phyloP scores from a whole-genome alignment of 768 basidiomycete species.

The Lactarius sp. region DNA sequence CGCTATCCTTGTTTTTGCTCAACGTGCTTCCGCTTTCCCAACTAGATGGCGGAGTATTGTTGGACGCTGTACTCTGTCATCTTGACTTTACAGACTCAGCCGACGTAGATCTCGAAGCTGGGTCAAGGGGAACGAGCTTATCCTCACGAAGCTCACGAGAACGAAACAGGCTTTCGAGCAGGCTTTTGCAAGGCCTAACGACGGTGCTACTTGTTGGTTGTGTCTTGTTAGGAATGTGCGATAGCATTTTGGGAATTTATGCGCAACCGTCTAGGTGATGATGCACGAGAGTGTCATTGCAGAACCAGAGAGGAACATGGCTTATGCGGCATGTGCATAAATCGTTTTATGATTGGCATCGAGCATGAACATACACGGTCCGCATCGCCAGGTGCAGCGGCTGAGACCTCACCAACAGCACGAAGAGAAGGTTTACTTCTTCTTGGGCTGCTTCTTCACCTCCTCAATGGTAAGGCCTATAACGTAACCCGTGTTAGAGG shows the following conservation, averaged over 20 bases:
- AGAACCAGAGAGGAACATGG: neutral
- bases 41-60: slow-evolving; percentile 66
- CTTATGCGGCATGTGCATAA: slow-evolving; percentile 17
- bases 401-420: neutral
- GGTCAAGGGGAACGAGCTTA: neutral
- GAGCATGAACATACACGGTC: slow-evolving; percentile 13
- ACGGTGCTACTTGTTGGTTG: slow-evolving; percentile 13
- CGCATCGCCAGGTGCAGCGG: neutral
- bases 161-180: slow-evolving; percentile 15
- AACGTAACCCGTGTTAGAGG: neutral
- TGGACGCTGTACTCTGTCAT: slow-evolving; percentile 34
- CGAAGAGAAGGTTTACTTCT: slow-evolving; percentile 47
- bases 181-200: slow-evolving; percentile 1
- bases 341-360: slow-evolving; percentile 7
- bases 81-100: neutral
- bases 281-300: neutral
- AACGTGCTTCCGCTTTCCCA: slow-evolving; percentile 71
- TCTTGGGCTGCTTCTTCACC: slow-evolving; percentile 60
- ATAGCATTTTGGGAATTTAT: slow-evolving; percentile 11
- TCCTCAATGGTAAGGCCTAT: slow-evolving; percentile 72
- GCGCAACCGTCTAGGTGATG: slow-evolving; percentile 5
- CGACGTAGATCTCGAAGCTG: slow-evolving; percentile 16
- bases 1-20: slow-evolving; percentile 76
- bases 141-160: neutral
- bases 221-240: slow-evolving; percentile 6